Base-by-base conservation (phyloP, 2,329 filamentous ascomycete species). In the Fusarium tanahbumbuense region DNA sequence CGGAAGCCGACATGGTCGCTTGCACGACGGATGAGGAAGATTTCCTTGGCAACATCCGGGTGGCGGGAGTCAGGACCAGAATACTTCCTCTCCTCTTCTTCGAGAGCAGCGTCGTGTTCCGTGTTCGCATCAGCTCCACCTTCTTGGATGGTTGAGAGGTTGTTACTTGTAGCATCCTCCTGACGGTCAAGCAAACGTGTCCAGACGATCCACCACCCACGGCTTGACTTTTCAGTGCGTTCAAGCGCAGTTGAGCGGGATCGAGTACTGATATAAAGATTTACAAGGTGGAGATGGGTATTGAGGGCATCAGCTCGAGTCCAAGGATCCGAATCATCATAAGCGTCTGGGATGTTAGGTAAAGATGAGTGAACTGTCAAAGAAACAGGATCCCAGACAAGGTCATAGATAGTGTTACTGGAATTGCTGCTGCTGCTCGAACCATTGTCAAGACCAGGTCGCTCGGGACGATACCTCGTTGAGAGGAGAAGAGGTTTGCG, bases 161-260 rank as follows among this genome's bases (percentile, higher is more conserved):
- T 73, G 40, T 41, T 71, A 49, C 46, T 62, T 18, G 49, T 13
- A 13, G 53, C 40, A 10, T 75, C 69, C 11, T 71, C 68, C 28
- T 68, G 72, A 12, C 78, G 79, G 52, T 84, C 83, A 8, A 85
- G 73, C 23, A 90, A 80, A 25, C 88, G 82, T 49, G 85, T 89
- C 89, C 89, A 92, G 27, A 91, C 88, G 30, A 92, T 83, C 89
- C 90, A 92, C 88, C 89, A 92, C 2, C 89, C 89, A 34, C 89
- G 85, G 47, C 82, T 88, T 6, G 89, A 91, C 81, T 91, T 91
- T 73, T 86, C 87, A 3, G 88, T 91, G 22, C 87, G 83, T 76
- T 92, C 89, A 6, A 87, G 76, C 64, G 88, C 86, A 6, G 78
- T 78, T 37, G 82, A 77, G 4, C 75, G 77, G 15, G 73, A 66